phyloP scores from a whole-genome alignment of 2,329 filamentous ascomycete genomes.

The Leptographium flavum region DNA sequence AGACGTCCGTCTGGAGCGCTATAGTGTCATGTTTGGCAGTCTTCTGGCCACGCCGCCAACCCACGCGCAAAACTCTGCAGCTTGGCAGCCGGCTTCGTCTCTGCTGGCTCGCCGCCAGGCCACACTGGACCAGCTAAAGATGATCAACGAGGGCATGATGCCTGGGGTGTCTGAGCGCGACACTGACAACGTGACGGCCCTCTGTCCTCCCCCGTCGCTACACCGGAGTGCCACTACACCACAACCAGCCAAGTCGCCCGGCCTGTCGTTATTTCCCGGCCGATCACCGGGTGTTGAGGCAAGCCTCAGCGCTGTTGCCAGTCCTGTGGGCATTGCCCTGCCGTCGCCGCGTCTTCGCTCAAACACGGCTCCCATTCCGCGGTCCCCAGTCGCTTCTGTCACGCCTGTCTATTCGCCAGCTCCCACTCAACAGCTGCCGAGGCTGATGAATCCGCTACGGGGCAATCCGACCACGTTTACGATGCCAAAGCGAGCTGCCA shows the following conservation, averaged over 20 bases:
- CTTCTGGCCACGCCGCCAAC: slow-evolving; percentile 36
- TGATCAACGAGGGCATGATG: slow-evolving; percentile 30
- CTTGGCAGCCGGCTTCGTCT: slow-evolving; percentile 18
- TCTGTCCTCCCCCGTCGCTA: not conserved
- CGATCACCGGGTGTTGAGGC: slow-evolving; percentile 12
- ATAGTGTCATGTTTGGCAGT: slow-evolving; percentile 83
- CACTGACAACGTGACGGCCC: not conserved
- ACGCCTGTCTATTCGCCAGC: not conserved
- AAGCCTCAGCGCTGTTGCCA: not conserved
- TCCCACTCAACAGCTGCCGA: slow-evolving; percentile 19
- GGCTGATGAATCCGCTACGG: slow-evolving; percentile 7
- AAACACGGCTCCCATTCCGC: slow-evolving; percentile 34
- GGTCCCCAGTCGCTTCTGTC: not conserved
- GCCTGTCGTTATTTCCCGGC: slow-evolving; percentile 30
- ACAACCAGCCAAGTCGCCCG: slow-evolving; percentile 28
- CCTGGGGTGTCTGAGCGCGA: slow-evolving; percentile 17
- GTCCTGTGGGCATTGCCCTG: slow-evolving; percentile 9
- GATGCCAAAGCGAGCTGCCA: not conserved
- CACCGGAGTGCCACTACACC: slow-evolving; percentile 36
- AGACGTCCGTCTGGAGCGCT: slow-evolving; percentile 66
- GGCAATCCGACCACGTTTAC: slow-evolving; percentile 9
- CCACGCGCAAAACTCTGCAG: not conserved
- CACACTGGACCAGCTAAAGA: slow-evolving; percentile 41
- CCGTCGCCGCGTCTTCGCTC: slow-evolving; percentile 30
- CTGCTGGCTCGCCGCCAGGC: slow-evolving; percentile 44